Evolutionary conservation across 371 early-diverging fungal genomes (phyloP).

Genomic region (Mortierella sp.): DNA sequence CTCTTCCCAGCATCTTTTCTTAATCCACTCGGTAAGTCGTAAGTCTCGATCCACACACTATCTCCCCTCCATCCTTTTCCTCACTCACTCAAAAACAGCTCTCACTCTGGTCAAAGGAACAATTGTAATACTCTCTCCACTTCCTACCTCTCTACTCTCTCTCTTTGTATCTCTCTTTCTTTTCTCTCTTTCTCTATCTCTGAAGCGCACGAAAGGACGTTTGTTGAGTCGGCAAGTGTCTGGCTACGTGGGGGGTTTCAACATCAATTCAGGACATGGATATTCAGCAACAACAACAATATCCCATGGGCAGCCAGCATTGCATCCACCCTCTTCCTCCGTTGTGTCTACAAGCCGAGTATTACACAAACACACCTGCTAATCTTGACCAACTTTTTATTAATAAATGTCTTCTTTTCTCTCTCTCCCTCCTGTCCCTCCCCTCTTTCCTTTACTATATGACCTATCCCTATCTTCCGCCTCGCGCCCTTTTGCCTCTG

Average conservation of each 20-base stretch:
- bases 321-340: neutral
- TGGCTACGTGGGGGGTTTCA: neutral
- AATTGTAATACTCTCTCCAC: neutral
- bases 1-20: neutral
- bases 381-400: constrained; percentile 20
- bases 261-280: neutral
- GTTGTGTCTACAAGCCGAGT: constrained; percentile 17
- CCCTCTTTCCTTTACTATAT: neutral
- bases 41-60: neutral
- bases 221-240: constrained; percentile 11
- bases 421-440: constrained; percentile 9
- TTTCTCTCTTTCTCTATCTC: neutral
- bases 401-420: constrained; percentile 27
- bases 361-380: neutral
- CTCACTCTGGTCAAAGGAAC: neutral
- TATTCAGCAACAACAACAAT: neutral
- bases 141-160: neutral
- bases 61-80: neutral
- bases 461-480: neutral
- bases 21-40: constrained; percentile 3
- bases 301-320: neutral
- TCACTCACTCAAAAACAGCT: neutral
- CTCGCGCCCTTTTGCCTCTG: neutral
- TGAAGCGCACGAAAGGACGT: constrained; percentile 10
- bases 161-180: neutral